Evolutionary conservation across 306 rosid species (phyloP), one percentile per base, ranked within the genome.

Genomic region (Citrullus mucosospermus): DNA sequence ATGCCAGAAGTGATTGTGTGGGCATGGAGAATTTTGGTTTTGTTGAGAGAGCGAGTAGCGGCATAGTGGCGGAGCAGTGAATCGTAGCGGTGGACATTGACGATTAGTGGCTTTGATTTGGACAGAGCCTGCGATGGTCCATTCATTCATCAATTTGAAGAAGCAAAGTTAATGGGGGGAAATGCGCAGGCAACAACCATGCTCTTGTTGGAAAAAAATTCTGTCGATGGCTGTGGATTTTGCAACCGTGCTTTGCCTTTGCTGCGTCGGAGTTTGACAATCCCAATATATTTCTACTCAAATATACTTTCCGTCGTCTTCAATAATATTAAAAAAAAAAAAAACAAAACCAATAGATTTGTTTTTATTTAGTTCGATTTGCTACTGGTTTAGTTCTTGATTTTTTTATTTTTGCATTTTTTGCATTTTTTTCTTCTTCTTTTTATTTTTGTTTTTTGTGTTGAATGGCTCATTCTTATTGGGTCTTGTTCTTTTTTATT

Each of bases 1-100:
- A 87, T 11, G 73, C 91, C 96, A 36, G 76, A 57, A 13, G 88
- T 87, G 82, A 87, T 66, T 51, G 85, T 77, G 63, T 77, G 87
- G 22, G 91, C 96, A 41, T 94, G 98, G 30, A 94, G 78, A 20
- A 80, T 79, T 81, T 90, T 92, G n/a, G 87, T 83, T 76, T 83
- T 83, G 6, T 82, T 50, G 80, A 90, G 82, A 38, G 91, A 90
- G n/a, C 84, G 90, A 7, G 88, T 68, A 14, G 88, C 81, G 56
- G 87, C 85, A 70, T 18, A 82, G 74, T 76, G 85, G 61, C 83
- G 85, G 57, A 90, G 76, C 16, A 89, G 86, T 6, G 84, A 77
- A 25, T 79, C 84, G 39, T 46, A 81, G 28, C 80, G 85, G 39
- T 81, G 41, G 30, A 82, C 15, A 22, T 36, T 57, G 58, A 54